phyloP scores from a whole-genome alignment of 2,329 filamentous ascomycete species.

The Trichoderma endophyticum region DNA sequence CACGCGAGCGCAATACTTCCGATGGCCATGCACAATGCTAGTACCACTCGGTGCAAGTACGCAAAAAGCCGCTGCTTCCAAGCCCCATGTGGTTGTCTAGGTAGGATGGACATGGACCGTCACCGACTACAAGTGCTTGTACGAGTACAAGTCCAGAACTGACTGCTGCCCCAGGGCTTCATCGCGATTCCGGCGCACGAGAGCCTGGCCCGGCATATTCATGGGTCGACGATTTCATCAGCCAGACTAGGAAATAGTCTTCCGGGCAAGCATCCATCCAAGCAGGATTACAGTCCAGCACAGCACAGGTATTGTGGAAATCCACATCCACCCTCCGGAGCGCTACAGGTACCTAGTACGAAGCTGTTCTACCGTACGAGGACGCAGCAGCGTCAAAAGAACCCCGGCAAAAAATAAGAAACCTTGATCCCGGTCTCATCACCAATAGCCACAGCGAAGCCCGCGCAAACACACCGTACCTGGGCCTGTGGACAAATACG shows the following conservation, averaged over 20 bases:
- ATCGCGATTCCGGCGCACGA: conserved; percentile 1
- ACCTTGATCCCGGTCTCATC: conserved; percentile 14
- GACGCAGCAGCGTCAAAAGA: background rate
- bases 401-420: conserved; percentile 11
- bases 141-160: background rate
- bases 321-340: conserved; percentile 3
- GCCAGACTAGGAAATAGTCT: background rate
- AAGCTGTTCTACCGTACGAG: background rate
- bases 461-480: conserved; percentile 1
- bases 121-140: background rate
- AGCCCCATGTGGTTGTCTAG: conserved; percentile 12
- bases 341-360: background rate
- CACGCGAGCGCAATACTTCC: conserved; percentile 15
- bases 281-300: background rate
- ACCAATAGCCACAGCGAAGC: conserved; percentile 1
- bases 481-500: background rate
- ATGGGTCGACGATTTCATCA: conserved; percentile 1
- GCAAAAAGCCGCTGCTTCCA: conserved; percentile 10
- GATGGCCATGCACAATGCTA: conserved; percentile 9
- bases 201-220: conserved; percentile 11
- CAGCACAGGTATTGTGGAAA: background rate
- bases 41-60: background rate
- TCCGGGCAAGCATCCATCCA: background rate
- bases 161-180: conserved; percentile 9
- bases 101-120: background rate